Evolutionary conservation across 1,284 basidiomycete genomes (phyloP), one percentile per base, ranked within the genome.

Genomic region (Anthracocystis walkeri): DNA sequence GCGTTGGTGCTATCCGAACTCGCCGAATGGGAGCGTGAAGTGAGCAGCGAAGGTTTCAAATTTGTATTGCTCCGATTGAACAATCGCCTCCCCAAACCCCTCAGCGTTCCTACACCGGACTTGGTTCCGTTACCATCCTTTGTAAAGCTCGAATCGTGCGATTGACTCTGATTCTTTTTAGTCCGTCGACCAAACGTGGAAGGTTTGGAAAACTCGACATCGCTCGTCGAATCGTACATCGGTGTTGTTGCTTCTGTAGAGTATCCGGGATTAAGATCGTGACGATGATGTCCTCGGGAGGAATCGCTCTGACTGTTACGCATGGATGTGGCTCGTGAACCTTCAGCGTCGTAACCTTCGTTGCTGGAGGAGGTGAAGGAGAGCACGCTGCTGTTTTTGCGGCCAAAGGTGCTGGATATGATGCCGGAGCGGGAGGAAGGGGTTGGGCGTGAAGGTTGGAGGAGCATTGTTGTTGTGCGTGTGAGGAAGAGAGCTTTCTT

Each of bases 11-110:
- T 67, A 27, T 53, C 58, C 8, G 65, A 70, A 1, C 62, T 64
- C 21, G 74, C 64, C 40, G 75, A 77, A 33, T 77, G 66, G 6
- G 75, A 77, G 7, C 75, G 49, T 2, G 66, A 64, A n/a, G 69
- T 46, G 6, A 65, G 42, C 44, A 64, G 8, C 0, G 64, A 27
- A 1, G 64, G 51, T 56, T 62, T 56, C 25, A 69, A 55, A 31
- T 69, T 69, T 6, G 69, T 52, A 41, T 23, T 57, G 3, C 65
- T 65, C n/a, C 74, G 62, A n/a, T 57, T 73, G 46, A 77, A 77
- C 42, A 77, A 40, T 6, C 69, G 51, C 5, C 74, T 57, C 4
- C 74, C 70, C 12, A 77, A 38, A 3, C 64, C 70, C 4, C 59
- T 54, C 25, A 77, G 42, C 10, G 65, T 69, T 8, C 56, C 63